Base-by-base conservation (phyloP, 139 green algal species). In the Coccomyxa sp. region DNA sequence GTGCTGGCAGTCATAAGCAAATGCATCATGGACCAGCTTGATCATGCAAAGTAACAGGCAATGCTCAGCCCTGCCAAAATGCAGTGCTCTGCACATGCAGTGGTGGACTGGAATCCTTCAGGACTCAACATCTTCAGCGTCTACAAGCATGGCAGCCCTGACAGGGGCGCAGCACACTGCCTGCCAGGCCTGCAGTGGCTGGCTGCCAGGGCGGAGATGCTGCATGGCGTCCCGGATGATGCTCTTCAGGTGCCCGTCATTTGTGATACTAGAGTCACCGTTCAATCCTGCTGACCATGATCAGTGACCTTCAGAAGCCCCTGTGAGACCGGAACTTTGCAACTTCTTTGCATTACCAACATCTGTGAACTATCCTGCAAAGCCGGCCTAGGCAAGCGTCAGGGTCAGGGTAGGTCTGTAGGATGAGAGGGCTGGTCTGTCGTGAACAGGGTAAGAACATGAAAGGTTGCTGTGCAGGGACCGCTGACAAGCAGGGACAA, bases 31-130 rank as follows among this genome's bases (percentile, higher is more conserved):
- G 14, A 14, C 64, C 64, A 8, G 31, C 22, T 37, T 37, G 34
- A 71, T 36, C 8, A 37, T 8, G 64, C n/a, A n/a, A n/a, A n/a
- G n/a, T n/a, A n/a, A 31, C 64, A 71, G 31, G n/a, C n/a, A n/a
- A n/a, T n/a, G n/a, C n/a, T n/a, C n/a, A n/a, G n/a, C n/a, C n/a
- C n/a, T n/a, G n/a, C n/a, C n/a, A n/a, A n/a, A n/a, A n/a, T n/a
- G n/a, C n/a, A n/a, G n/a, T n/a, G n/a, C n/a, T n/a, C n/a, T n/a
- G n/a, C n/a, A n/a, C n/a, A n/a, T 76, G 71, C 38, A 76, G 74
- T 98, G 68, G 94, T 98, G 54, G 94, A 98, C 78, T 98, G 88
- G 90, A 98, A 98, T 83, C 94, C 94, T 18, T 75, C 79, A 8
- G 92, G 86, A 12, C 70, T 84, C 55, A 58, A 54, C 35, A 92